phyloP scores from a whole-genome alignment of 768 basidiomycete species.

The Pisolithus microcarpus region DNA sequence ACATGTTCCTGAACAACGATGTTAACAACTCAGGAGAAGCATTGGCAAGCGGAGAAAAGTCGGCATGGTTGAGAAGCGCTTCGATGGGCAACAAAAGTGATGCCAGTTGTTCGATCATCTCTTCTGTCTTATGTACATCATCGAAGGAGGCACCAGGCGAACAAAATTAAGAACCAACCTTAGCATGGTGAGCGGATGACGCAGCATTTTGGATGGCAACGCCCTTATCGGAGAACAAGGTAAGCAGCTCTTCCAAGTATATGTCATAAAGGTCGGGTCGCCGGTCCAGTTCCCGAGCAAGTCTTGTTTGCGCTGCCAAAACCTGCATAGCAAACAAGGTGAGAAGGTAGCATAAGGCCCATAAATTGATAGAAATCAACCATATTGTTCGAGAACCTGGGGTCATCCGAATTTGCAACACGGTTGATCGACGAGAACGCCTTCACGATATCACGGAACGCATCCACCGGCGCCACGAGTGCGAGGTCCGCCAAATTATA shows the following conservation, averaged over 20 bases:
- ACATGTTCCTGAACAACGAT: slow-evolving; percentile 82
- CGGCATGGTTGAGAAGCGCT: slow-evolving; percentile 65
- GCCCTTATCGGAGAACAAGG: slow-evolving; percentile 85
- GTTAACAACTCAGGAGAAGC: slow-evolving; percentile 57
- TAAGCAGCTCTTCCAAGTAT: slow-evolving; percentile 79
- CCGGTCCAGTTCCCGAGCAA: slow-evolving; percentile 70
- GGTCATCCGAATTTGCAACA: slow-evolving; percentile 83
- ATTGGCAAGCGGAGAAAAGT: slow-evolving; percentile 54
- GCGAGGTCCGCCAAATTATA: slow-evolving; percentile 90
- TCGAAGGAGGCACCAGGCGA: slow-evolving; percentile 4
- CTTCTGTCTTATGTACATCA: slow-evolving; percentile 48
- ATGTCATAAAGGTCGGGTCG: slow-evolving; percentile 71
- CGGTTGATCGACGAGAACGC: slow-evolving; percentile 82
- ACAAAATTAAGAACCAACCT: slow-evolving; percentile 36
- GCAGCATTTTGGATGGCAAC: slow-evolving; percentile 82
- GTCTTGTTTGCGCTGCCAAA: slow-evolving; percentile 82
- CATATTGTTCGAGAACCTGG: slow-evolving; percentile 85
- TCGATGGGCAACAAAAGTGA: slow-evolving; percentile 89
- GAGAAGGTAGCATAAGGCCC: background rate
- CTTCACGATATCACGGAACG: slow-evolving; percentile 78
- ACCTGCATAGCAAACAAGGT: slow-evolving; percentile 40
- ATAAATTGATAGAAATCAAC: slow-evolving; percentile 30
- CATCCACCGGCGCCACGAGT: slow-evolving; percentile 62
- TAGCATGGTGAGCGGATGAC: slow-evolving; percentile 55
- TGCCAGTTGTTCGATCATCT: slow-evolving; percentile 80